phyloP scores from a whole-genome alignment of 768 basidiomycete species.

The Lactarius hatsudake region DNA sequence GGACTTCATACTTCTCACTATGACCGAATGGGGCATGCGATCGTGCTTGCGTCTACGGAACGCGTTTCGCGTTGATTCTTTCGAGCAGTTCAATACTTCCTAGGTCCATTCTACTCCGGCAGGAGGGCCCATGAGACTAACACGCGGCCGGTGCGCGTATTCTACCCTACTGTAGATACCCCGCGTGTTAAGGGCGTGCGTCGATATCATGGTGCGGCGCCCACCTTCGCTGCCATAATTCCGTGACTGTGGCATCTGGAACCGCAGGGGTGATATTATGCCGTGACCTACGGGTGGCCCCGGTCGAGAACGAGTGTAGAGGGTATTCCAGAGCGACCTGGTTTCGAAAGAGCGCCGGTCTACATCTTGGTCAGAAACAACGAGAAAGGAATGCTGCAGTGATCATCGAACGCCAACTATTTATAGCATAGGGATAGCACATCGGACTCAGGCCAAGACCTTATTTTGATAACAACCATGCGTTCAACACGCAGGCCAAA shows the following conservation, averaged over 20 bases:
- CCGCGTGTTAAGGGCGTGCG: constrained; percentile 70
- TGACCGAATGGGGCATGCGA: constrained; percentile 46
- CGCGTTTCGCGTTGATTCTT: constrained; percentile 31
- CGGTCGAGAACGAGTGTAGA: background rate
- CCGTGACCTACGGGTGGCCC: background rate
- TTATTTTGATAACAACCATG: background rate
- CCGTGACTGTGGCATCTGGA: constrained; percentile 57
- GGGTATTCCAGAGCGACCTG: background rate
- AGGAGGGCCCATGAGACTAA: constrained; percentile 71
- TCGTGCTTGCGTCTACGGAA: constrained; percentile 76
- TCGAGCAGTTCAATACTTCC: constrained; percentile 28
- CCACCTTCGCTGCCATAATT: constrained; percentile 54
- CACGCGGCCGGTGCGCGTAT: constrained; percentile 68
- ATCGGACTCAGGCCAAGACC: background rate
- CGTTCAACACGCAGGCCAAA: constrained; percentile 6
- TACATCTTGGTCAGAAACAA: background rate
- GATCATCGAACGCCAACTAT: background rate
- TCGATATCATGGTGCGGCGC: constrained; percentile 59
- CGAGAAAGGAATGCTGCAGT: background rate
- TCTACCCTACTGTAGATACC: constrained; percentile 72
- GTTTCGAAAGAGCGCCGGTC: background rate
- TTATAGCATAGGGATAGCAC: background rate
- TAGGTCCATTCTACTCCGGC: constrained; percentile 28
- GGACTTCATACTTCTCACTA: constrained; percentile 33
- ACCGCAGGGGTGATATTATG: constrained; percentile 33